Evolutionary conservation across 768 basidiomycete species (phyloP).

Genomic region (Favolaschia claudopus): DNA sequence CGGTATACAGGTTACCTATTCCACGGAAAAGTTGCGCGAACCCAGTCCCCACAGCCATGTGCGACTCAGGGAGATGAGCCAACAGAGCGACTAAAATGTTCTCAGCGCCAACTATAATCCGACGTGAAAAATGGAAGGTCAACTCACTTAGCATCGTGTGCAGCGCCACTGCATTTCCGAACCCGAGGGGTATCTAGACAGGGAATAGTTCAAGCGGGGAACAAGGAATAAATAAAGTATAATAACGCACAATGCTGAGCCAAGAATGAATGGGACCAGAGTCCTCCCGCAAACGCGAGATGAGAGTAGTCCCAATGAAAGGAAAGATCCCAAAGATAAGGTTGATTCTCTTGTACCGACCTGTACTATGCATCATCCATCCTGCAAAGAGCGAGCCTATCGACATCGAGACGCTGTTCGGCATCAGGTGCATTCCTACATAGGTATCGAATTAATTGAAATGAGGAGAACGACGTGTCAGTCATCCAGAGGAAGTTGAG

Average conservation of each 20-base stretch:
- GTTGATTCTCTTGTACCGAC: constrained; percentile 67
- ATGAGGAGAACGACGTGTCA: no score
- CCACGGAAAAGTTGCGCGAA: constrained; percentile 74
- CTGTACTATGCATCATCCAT: constrained; percentile 71
- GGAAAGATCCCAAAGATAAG: constrained; percentile 70
- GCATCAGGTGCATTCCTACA: constrained; percentile 60
- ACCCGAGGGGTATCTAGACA: constrained; percentile 64
- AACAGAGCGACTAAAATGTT: constrained; percentile 35
- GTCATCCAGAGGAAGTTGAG: no score
- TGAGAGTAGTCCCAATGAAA: constrained; percentile 54
- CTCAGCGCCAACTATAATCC: neutral
- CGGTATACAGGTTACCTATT: no score
- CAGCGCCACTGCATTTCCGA: constrained; percentile 70
- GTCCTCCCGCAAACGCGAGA: constrained; percentile 50
- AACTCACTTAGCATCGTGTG: constrained; percentile 66
- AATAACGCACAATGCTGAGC: constrained; percentile 49
- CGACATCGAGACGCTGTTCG: constrained; percentile 62
- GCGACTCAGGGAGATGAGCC: constrained; percentile 69
- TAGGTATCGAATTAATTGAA: neutral
- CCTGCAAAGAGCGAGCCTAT: constrained; percentile 73
- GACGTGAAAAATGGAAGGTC: neutral
- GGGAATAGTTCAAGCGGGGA: neutral
- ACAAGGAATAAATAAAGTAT: neutral
- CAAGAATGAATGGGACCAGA: constrained; percentile 52
- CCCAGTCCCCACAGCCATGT: constrained; percentile 73